Evolutionary conservation across 768 basidiomycete genomes (phyloP).

Genomic region (Pholiota microspora): DNA sequence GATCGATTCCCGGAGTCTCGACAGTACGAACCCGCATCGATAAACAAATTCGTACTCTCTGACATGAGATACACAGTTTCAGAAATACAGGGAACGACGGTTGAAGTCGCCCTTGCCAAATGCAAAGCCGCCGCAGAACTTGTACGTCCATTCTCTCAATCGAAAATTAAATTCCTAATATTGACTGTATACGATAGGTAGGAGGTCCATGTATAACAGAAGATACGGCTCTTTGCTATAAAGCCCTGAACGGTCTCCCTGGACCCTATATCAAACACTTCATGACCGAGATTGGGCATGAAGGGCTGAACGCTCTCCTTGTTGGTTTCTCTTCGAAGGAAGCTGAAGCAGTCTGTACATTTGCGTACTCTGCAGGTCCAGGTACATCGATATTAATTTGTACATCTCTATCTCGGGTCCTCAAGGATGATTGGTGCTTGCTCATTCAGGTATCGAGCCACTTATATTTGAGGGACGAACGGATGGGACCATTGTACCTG

Average conservation of each 20-base stretch:
- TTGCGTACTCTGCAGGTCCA: conserved; percentile 89
- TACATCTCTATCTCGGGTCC: no score
- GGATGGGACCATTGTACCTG: conserved; percentile 84
- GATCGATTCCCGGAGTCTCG: conserved; percentile 75
- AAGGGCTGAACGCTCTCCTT: conserved; percentile 87
- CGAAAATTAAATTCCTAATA: not conserved
- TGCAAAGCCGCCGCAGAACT: conserved; percentile 82
- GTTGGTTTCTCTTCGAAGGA: conserved; percentile 70
- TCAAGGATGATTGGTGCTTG: not conserved
- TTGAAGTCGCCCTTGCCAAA: conserved; percentile 87
- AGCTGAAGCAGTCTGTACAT: conserved; percentile 93
- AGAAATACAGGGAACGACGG: conserved; percentile 91
- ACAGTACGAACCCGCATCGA: conserved; percentile 51
- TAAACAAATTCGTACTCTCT: not conserved
- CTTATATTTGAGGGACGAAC: conserved; percentile 80
- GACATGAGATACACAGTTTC: conserved; percentile 55
- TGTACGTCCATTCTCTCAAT: conserved; percentile 34
- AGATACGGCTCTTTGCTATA: conserved; percentile 93
- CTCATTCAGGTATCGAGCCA: conserved; percentile 53
- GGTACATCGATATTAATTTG: conserved; percentile 26
- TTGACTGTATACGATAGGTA: conserved; percentile 28
- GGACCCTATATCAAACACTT: conserved; percentile 99
- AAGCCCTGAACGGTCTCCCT: conserved; percentile 86
- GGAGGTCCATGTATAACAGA: conserved; percentile 66
- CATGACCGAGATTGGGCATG: conserved; percentile 76